Evolutionary conservation across 257 asterid species (phyloP).

Genomic region (Nemophila menziesii): DNA sequence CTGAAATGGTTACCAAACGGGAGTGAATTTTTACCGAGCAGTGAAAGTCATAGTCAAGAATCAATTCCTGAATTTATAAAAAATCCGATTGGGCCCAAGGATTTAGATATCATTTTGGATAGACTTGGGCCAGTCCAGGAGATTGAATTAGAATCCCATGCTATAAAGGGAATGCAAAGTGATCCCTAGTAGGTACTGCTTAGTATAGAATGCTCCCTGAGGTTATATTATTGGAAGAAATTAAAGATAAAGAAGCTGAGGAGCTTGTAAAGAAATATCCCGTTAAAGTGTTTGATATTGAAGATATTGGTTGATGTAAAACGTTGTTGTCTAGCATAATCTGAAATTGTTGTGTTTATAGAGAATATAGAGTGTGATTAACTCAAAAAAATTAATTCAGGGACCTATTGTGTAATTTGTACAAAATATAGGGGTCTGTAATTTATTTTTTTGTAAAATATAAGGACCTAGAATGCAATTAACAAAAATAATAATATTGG

Average conservation of each 20-base stretch:
- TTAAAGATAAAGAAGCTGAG: slow-evolving; percentile 61
- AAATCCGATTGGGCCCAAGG: slow-evolving; percentile 41
- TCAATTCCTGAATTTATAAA: slow-evolving; percentile 42
- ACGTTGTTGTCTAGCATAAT: too few species aligned
- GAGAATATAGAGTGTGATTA: too few species aligned
- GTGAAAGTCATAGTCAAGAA: slow-evolving; percentile 52
- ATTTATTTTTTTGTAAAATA: too few species aligned
- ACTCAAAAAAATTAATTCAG: too few species aligned
- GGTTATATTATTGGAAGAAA: slow-evolving; percentile 66
- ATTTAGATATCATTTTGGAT: slow-evolving; percentile 47
- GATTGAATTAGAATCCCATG: slow-evolving; percentile 93
- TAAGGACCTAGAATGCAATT: too few species aligned
- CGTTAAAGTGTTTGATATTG: slow-evolving; percentile 74
- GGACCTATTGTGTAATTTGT: too few species aligned
- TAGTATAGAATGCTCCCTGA: slow-evolving; percentile 99
- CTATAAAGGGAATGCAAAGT: slow-evolving; percentile 88
- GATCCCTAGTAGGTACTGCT: slow-evolving; percentile 97
- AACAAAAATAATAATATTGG: too few species aligned
- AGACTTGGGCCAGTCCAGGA: slow-evolving; percentile 94
- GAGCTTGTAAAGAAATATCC: slow-evolving; percentile 82
- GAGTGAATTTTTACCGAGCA: slow-evolving; percentile 43
- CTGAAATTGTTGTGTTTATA: too few species aligned
- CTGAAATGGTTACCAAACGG: slow-evolving; percentile 79
- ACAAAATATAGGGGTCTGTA: too few species aligned
- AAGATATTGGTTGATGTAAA: slow-evolving; percentile 70